Conservation (phyloP, 768 basidiomycete genomes). For the Agrocybe pediades region DNA sequence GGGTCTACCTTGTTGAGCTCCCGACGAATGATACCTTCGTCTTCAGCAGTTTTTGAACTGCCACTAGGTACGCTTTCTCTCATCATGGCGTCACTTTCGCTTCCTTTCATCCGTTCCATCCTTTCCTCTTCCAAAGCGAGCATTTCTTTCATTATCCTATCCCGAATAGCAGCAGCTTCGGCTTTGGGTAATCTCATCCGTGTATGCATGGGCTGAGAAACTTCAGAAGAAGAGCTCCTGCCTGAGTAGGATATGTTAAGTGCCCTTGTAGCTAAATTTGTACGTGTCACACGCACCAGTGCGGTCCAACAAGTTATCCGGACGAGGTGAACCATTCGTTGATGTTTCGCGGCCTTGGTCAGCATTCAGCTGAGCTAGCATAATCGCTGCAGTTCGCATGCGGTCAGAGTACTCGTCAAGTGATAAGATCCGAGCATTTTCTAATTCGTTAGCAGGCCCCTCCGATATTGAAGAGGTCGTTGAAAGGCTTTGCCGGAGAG, state of each 20-base stretch:
- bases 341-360: constrained; percentile 60
- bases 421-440: constrained; percentile 51
- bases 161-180: constrained; percentile 89
- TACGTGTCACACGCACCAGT: constrained; percentile 18
- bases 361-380: constrained; percentile 95
- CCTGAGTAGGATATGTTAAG: constrained; percentile 4
- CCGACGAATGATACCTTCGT: constrained; percentile 90
- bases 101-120: constrained; percentile 88
- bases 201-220: constrained; percentile 31
- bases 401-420: constrained; percentile 98
- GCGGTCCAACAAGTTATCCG: constrained; percentile 18
- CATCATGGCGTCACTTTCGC: constrained; percentile 70
- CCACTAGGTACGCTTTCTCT: constrained; percentile 52
- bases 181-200: constrained; percentile 77
- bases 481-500: constrained; percentile 16
- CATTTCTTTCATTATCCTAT: constrained; percentile 99
- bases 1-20: constrained; percentile 96
- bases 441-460: constrained; percentile 11
- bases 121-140: constrained; percentile 93
- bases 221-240: constrained; percentile 17
- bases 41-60: constrained; percentile 73
- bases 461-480: constrained; percentile 11
- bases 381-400: constrained; percentile 97
- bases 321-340: constrained; percentile 19
- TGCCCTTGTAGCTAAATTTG: not conserved